phyloP scores from a whole-genome alignment of 192 early-diverging fungal species.

The Rhizophagus sp. region DNA sequence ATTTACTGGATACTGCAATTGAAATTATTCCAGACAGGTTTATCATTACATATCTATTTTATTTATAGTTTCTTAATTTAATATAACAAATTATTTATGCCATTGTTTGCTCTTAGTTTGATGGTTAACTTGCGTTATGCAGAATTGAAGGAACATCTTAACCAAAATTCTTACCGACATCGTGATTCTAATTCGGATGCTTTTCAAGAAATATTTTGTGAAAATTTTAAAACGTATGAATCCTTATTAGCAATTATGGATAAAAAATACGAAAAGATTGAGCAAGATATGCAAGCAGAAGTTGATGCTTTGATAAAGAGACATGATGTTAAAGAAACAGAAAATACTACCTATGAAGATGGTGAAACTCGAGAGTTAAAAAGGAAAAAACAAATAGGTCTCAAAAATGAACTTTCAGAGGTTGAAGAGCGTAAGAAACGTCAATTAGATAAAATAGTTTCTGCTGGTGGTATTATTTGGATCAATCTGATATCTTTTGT shows the following conservation, averaged over 20 bases:
- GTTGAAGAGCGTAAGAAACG: conserved; percentile 58
- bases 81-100: not conserved
- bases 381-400: conserved; percentile 56
- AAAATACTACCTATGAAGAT: conserved; percentile 50
- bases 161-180: conserved; percentile 36
- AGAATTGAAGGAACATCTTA: conserved; percentile 66
- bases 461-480: conserved; percentile 72
- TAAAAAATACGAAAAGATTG: conserved; percentile 47
- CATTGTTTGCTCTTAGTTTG: conserved; percentile 43
- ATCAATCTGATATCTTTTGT: conserved; percentile 86
- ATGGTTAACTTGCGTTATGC: conserved; percentile 75
- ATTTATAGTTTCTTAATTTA: not conserved
- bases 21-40: conserved; percentile 74
- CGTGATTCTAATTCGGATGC: not conserved
- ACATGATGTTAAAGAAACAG: conserved; percentile 44
- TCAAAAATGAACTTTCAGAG: conserved; percentile 57
- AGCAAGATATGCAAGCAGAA: conserved; percentile 45
- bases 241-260: conserved; percentile 44
- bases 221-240: conserved; percentile 60
- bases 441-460: conserved; percentile 57
- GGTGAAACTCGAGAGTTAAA: conserved; percentile 58
- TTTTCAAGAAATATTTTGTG: conserved; percentile 32
- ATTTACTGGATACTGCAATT: conserved; percentile 63
- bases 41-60: conserved; percentile 8
- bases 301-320: conserved; percentile 43